Base-by-base conservation (phyloP, 2,329 filamentous ascomycete species). In the Penicillium sumatraense region DNA sequence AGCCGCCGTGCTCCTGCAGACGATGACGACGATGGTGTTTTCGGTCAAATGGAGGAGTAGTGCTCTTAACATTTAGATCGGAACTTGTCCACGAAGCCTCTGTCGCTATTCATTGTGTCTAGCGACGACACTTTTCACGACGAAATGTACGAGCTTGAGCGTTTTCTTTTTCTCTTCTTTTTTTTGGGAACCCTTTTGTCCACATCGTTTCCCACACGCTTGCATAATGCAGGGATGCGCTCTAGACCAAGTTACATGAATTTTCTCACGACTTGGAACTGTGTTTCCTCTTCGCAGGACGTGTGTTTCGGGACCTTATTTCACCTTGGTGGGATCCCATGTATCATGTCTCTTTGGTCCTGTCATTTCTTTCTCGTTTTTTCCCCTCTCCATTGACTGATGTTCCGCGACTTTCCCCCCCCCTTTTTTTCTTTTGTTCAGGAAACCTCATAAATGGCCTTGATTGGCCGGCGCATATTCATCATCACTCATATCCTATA, bases 11-110 rank as follows among this genome's bases (percentile, higher is more conserved):
- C 89, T 59, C 89, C 87, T 73, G 90, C 96, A 66, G 93, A 96
- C 66, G 92, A 96, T 60, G 93, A 98, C 63, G 93, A 97, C 63
- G 93, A 97, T 63, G 93, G 93, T 70, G 89, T 98, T 67, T 99
- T 99, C 80, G 93, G 93, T 54, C 86, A 86, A 64, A 98, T 98
- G 93, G 95, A 99, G 77, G 91, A 96, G 75, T 95, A 81, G 31
- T 18, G 27, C 29, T 53, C 42, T 23, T 44, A 21, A 24, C 16
- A n/a, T 42, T 48, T 33, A n/a, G 18, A 46, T 51, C 46, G 31
- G 38, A 50, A 27, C 16, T 44, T 6, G 42, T 16, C 42, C 23
- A 41, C 41, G 35, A 38, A 49, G 50, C 57, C 51, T n/a, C n/a
- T n/a, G 41, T 50, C 49, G 48, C 35, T 20, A 36, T 44, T 8